Base-by-base conservation (phyloP, 345 rosid genomes). In the Arabis hirsuta region DNA sequence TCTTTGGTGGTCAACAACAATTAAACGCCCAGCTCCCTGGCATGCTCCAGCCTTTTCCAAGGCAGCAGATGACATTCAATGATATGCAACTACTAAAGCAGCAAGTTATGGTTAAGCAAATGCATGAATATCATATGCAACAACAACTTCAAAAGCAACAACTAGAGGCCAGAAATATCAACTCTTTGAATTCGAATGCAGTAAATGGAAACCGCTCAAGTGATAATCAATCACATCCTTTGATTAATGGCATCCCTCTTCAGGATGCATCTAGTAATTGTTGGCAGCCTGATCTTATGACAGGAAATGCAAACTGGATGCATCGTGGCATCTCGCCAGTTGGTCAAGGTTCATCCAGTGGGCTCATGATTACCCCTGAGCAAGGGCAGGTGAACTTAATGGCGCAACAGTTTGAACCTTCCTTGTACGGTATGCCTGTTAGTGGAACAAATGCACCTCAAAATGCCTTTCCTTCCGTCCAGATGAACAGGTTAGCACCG, bases 61-160 rank as follows among this genome's bases (percentile, higher is more conserved):
- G 86, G 82, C 98, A 87, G 84, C 91, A 85, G 74, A 76, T 84
- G 31, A 89, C 87, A 71, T 76, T 81, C 69, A 80, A 64, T 77
- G 99, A 90, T 53, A 77, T 88, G 89, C 96, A 88, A 77, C 79
- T 95, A 24, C 44, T 89, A 42, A 97, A 91, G 75, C 92, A 95
- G 66, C 88, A 90, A 61, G 66, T 81, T 56, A 84, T 91, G 83
- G 65, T 74, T 38, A 91, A 82, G 82, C 91, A 91, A 80, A 79
- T 89, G 79, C 96, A 89, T 59, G 96, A 90, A 43, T 73, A 82
- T 61, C 97, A 91, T 74, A 83, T 91, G 72, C 96, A 86, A 81
- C 86, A 84, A 64, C 86, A 84, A 14, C 76, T 84, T 69, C 83
- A 80, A 62, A 86, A 83, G 73, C 83, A 82, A 56, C 88, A 81